Evolutionary conservation across 2,329 filamentous ascomycete species (phyloP).

Genomic region (Thermoascus crustaceus): DNA sequence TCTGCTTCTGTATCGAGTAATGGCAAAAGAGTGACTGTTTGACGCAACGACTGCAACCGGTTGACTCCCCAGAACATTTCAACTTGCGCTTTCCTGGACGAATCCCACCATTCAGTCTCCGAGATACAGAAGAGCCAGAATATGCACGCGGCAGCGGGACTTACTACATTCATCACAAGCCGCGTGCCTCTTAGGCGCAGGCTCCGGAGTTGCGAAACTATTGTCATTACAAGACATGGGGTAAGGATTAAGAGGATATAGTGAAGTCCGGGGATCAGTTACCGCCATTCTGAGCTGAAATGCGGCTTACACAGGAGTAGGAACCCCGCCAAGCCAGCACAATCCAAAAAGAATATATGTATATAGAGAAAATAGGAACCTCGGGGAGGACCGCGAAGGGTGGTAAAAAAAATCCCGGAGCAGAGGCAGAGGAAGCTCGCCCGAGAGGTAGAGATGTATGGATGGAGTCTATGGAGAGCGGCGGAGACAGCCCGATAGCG

Average conservation of each 20-base stretch:
- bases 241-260: slow-evolving; percentile 5
- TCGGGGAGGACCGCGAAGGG: no score
- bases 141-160: slow-evolving; percentile 19
- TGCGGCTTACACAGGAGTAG: not conserved
- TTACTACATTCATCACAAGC: slow-evolving; percentile 44
- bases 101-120: slow-evolving; percentile 13
- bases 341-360: no score
- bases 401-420: no score
- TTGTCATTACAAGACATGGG: not conserved
- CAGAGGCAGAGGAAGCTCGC: no score
- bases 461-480: no score
- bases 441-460: no score
- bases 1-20: slow-evolving; percentile 42
- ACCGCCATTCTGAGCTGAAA: slow-evolving; percentile 1
- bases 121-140: slow-evolving; percentile 2
- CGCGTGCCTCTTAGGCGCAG: slow-evolving; percentile 34
- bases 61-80: slow-evolving; percentile 40
- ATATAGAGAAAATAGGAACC: no score
- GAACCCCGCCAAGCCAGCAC: no score
- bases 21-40: slow-evolving; percentile 36
- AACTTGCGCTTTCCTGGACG: slow-evolving; percentile 38
- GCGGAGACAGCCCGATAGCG: no score
- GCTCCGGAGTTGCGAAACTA: slow-evolving; percentile 10
- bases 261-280: not conserved
- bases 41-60: slow-evolving; percentile 35